Percentiles rank a stretch among this genome's conserved stretches.
Evolutionary conservation across 306 rosid genomes (phyloP).

Genomic region (Lagenaria siceraria): DNA sequence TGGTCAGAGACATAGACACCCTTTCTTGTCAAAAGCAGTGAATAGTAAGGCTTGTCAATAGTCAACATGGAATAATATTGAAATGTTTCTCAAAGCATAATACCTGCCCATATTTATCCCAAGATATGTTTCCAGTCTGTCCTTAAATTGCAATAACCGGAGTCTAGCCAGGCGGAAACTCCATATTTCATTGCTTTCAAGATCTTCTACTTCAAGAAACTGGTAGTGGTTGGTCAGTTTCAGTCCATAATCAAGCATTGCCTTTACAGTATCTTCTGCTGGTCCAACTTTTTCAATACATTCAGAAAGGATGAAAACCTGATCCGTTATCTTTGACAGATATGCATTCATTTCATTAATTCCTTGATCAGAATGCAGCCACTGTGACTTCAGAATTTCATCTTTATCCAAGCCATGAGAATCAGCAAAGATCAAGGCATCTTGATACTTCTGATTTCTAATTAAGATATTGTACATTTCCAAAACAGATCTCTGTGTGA

Average conservation of each 20-base stretch:
- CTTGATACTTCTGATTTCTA: conserved; percentile 45
- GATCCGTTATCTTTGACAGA: conserved; percentile 63
- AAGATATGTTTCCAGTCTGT: conserved; percentile 82
- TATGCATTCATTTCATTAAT: conserved; percentile 40
- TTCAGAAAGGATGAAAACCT: conserved; percentile 58
- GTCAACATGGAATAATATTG: neutral
- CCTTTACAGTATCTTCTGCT: conserved; percentile 68
- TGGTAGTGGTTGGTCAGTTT: conserved; percentile 49
- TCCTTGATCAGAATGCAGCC: conserved; percentile 81
- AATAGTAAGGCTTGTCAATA: neutral
- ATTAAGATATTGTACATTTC: conserved; percentile 73
- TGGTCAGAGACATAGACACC: neutral
- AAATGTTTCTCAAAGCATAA: conserved; percentile 7
- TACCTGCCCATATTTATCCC: conserved; percentile 99
- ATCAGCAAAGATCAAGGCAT: conserved; percentile 74
- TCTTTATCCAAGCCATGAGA: conserved; percentile 67
- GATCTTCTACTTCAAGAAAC: conserved; percentile 44
- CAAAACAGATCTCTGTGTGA: conserved; percentile 52
- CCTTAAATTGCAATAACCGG: conserved; percentile 65
- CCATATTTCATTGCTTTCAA: conserved; percentile 40
- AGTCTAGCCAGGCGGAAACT: conserved; percentile 68
- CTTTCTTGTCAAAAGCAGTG: neutral
- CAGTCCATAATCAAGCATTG: conserved; percentile 72
- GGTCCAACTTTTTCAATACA: conserved; percentile 77
- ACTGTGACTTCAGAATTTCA: conserved; percentile 82